phyloP scores from a whole-genome alignment of 2,329 filamentous ascomycete species.

The Fusarium liriodendri region DNA sequence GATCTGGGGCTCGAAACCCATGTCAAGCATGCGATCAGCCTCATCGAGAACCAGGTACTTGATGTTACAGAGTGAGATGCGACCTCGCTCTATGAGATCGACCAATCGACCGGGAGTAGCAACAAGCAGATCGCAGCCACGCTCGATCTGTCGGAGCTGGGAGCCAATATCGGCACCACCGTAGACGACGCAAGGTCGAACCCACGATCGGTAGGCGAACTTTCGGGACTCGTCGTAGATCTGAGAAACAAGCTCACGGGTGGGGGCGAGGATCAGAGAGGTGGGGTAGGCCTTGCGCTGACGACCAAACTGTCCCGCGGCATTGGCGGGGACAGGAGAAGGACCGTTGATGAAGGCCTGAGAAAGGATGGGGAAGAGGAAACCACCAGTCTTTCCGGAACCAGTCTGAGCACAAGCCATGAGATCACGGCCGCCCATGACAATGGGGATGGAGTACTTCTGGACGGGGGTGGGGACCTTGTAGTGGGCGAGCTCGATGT shows the following conservation, averaged over 20 bases:
- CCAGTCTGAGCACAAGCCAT: constrained; percentile 99
- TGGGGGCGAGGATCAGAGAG: constrained; percentile 93
- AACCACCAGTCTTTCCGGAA: constrained; percentile 99
- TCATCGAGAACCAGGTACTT: constrained; percentile 99
- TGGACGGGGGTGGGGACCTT: constrained; percentile 96
- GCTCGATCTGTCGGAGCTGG: constrained; percentile 98
- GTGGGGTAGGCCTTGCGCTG: constrained; percentile 99
- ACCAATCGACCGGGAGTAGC: constrained; percentile 97
- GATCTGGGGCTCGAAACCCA: constrained; percentile 99
- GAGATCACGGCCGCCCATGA: constrained; percentile 96
- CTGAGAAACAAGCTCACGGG: constrained; percentile 97
- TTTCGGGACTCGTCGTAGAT: constrained; percentile 98
- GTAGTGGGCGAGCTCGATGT: constrained; percentile 95
- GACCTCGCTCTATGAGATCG: constrained; percentile 97
- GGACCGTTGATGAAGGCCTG: constrained; percentile 94
- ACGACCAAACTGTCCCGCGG: constrained; percentile 81
- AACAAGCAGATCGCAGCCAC: constrained; percentile 94
- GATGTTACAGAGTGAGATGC: constrained; percentile 97
- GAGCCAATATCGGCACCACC: constrained; percentile 99
- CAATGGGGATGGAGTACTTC: constrained; percentile 99
- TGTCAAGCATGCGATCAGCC: constrained; percentile 99
- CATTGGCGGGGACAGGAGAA: constrained; percentile 71
- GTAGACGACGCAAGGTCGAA: constrained; percentile 97
- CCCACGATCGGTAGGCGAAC: constrained; percentile 99
- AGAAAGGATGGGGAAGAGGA: constrained; percentile 98